Conservation (phyloP, 192 early-diverging fungal species). For the Backusella australiensis region DNA sequence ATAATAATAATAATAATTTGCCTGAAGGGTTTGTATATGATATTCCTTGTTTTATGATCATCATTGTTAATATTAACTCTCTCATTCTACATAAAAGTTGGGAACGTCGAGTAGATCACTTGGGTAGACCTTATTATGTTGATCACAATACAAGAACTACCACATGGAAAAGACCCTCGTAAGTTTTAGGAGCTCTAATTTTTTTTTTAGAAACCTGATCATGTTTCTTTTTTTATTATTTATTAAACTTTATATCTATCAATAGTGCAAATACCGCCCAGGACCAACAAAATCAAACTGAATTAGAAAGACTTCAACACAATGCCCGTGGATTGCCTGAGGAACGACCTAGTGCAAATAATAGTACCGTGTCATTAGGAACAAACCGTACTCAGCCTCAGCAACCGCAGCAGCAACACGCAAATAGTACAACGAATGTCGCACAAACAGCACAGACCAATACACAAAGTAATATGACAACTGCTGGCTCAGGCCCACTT, state of each 20-base stretch:
- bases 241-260: neutral
- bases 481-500: constrained; percentile 69
- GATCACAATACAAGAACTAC: constrained; percentile 97
- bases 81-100: constrained; percentile 54
- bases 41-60: neutral
- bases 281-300: constrained; percentile 55
- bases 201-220: neutral
- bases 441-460: constrained; percentile 18
- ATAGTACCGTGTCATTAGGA: constrained; percentile 14
- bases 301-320: constrained; percentile 75
- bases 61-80: constrained; percentile 71
- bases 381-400: constrained; percentile 3
- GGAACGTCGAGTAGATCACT: constrained; percentile 93
- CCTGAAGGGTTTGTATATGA: constrained; percentile 3
- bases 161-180: constrained; percentile 79
- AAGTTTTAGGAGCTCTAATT: constrained; percentile 10
- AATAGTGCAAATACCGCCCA: constrained; percentile 29
- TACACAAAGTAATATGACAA: constrained; percentile 51
- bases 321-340: constrained; percentile 83
- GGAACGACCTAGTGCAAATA: constrained; percentile 36
- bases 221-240: neutral
- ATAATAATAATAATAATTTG: neutral
- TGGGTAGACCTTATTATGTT: constrained; percentile 95
- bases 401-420: constrained; percentile 30
- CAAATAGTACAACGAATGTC: neutral